Evolutionary conservation across 805 yeast genomes (phyloP), one percentile per base, ranked within the genome.

Genomic region (Starmerella gropengiesseri): DNA sequence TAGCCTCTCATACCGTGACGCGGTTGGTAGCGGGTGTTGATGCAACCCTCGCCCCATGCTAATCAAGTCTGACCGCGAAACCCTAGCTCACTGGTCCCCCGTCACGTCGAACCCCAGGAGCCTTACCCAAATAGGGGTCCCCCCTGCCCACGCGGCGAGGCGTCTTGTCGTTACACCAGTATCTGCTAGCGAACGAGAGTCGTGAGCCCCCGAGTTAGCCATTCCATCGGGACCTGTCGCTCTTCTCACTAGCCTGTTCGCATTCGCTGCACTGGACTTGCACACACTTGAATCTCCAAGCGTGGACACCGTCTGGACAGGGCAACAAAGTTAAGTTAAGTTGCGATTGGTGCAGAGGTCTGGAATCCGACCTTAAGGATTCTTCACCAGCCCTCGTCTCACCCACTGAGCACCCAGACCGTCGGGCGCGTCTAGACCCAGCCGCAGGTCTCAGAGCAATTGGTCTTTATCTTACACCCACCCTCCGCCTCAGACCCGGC

Each of bases 91-190:
- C n/a, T n/a, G n/a, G 20, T 14, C 28, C 26, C 14, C 13, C 16
- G 20, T 22, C 29, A 23, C 37, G 37, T 34, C 28, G 23, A 20
- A 17, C 17, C 17, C 11, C 35, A 31, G 37, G 29, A 34, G 23
- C 37, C 37, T 23, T 34, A 34, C 37, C 37, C 37, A 34, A 34
- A 11, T 34, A 22, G 37, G 37, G 29, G 37, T 28, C 14, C 20
- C 23, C 37, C 37, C 37, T 22, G 37, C 37, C 20, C 28, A 13
- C 37, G 37, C 37, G 37, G 37, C 29, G 23, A 34, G 20, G 14
- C 14, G 37, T 21, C 37, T 34, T 23, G 18, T n/a, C n/a, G n/a
- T 23, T 23, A n/a, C 27, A 22, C 27, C 37, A 34, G 29, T 29
- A 8, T 5, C 29, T 17, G 37, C 37, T 34, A 14, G 36, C 20